Evolutionary conservation across 371 early-diverging fungal genomes (phyloP).

Genomic region (Mortierella sp.): DNA sequence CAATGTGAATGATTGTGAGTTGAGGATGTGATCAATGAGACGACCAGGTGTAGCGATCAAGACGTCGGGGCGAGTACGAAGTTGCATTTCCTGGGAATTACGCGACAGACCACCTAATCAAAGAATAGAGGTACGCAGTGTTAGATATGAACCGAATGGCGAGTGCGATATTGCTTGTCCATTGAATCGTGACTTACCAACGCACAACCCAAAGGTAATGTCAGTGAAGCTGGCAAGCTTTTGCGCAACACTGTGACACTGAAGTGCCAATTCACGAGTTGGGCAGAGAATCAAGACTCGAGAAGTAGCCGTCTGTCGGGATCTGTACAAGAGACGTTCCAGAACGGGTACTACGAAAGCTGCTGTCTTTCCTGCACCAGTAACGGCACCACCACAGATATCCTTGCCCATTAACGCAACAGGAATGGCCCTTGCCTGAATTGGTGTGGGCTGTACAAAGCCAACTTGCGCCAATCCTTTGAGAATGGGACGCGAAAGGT

Average conservation of each 20-base stretch:
- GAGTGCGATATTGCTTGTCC: too few relatives aligned
- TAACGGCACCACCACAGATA: slow-evolving; percentile 99
- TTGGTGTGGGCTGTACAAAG: slow-evolving; percentile 95
- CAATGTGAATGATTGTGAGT: slow-evolving; percentile 88
- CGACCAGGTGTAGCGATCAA: slow-evolving; percentile 99
- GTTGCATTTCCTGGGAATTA: slow-evolving; percentile 92
- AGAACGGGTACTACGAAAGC: slow-evolving; percentile 98
- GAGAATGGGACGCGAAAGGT: slow-evolving; percentile 94
- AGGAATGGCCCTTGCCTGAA: slow-evolving; percentile 98
- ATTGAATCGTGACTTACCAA: slow-evolving; percentile 58
- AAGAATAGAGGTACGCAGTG: too few relatives aligned
- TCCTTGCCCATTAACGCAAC: slow-evolving; percentile 97
- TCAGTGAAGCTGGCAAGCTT: slow-evolving; percentile 91
- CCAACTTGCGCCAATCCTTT: slow-evolving; percentile 91
- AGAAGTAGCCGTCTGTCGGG: slow-evolving; percentile 79
- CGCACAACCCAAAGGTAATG: slow-evolving; percentile 86
- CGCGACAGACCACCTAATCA: slow-evolving; percentile 87
- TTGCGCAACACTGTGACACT: slow-evolving; percentile 93
- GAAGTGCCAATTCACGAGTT: slow-evolving; percentile 99
- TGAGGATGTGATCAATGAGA: slow-evolving; percentile 98
- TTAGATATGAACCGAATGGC: too few relatives aligned
- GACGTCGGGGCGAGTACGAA: slow-evolving; percentile 93
- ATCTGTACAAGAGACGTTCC: slow-evolving; percentile 93
- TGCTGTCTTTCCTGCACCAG: slow-evolving; percentile 98
- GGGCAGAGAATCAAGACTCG: slow-evolving; percentile 98